Evolutionary conservation across 305 asterid genomes (phyloP), one percentile per base, ranked within the genome.

Genomic region (Fraxinus greggii): DNA sequence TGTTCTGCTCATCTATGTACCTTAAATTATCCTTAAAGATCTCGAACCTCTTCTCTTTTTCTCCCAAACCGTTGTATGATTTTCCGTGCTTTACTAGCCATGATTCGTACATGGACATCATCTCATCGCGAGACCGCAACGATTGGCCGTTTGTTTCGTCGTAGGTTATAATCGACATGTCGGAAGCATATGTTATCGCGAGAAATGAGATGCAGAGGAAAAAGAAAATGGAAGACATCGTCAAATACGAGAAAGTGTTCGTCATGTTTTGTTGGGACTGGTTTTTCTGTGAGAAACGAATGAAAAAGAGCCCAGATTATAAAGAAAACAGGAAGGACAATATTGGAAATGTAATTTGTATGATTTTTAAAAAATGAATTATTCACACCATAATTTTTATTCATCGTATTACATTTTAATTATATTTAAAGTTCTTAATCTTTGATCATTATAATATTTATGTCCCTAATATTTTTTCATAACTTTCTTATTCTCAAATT

Each of bases 91-190:
- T 51, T 2, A 51, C 61, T 51, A 51, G 23, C 61, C 61, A 51
- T 15, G 61, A 51, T 51, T 51, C 61, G 61, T 51, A 51, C 23
- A 51, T 15, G 21, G 61, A 51, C 61, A 51, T 15, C 76, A 91
- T 84, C 81, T 91, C 93, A 32, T 85, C 95, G 77, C 90, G 83
- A 42, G 93, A 51, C 35, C 92, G 85, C 19, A 7, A 15, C 12
- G n/a, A 45, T 70, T 51, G 75, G 19, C 74, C 80, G 79, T 56
- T 24, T 26, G 78, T 75, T 83, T 76, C 82, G 86, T 86, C 90
- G 88, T 92, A 94, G 72, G 87, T 84, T 31, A 95, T 86, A 89
- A 93, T 93, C 29, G 95, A 92, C 94, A 92, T 89, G 81, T 92
- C 97, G 82, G 90, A 74, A 1, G 95, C 95, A 78, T 85, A 75